A percentile compares a stretch with the other conserved stretches of the same genome.
phyloP scores from a whole-genome alignment of 106 monocot species.

The Posidonia australis region DNA sequence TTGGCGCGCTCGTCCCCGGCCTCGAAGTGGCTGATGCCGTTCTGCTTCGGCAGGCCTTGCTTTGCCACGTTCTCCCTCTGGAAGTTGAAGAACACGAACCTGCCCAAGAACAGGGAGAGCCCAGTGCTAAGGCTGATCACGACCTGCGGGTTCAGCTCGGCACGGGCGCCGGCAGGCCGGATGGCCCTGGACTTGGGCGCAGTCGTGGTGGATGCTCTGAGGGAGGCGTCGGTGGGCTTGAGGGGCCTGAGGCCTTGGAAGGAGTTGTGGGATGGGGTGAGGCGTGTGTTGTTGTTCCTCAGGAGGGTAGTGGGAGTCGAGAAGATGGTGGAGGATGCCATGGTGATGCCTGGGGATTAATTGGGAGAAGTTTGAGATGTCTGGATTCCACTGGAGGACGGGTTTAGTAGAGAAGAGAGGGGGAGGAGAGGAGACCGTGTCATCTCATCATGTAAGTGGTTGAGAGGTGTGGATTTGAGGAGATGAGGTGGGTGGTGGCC shows the following conservation, averaged over 20 bases:
- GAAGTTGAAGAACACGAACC: constrained; percentile 99
- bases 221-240: constrained; percentile 6
- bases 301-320: constrained; percentile 17
- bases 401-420: not conserved
- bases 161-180: constrained; percentile 4
- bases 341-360: not conserved
- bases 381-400: not conserved
- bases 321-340: constrained; percentile 27
- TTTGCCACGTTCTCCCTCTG: constrained; percentile 97
- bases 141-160: constrained; percentile 62
- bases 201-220: not conserved
- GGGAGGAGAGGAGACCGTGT: not conserved
- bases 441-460: too few species aligned
- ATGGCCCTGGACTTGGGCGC: not conserved
- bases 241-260: constrained; percentile 46
- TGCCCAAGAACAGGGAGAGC: constrained; percentile 85
- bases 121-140: constrained; percentile 96
- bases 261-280: constrained; percentile 19
- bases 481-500: not conserved
- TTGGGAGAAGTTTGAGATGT: not conserved
- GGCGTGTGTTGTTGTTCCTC: constrained; percentile 10
- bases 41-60: constrained; percentile 86
- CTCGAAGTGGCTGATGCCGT: constrained; percentile 83
- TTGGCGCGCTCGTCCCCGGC: constrained; percentile 79
- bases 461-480: constrained; percentile 12